These are phyloP conservation scores for Podospora tetraspora DNA, from an alignment of 495 filamentous ascomycete genomes.

Conservation along the genomic window DNA sequence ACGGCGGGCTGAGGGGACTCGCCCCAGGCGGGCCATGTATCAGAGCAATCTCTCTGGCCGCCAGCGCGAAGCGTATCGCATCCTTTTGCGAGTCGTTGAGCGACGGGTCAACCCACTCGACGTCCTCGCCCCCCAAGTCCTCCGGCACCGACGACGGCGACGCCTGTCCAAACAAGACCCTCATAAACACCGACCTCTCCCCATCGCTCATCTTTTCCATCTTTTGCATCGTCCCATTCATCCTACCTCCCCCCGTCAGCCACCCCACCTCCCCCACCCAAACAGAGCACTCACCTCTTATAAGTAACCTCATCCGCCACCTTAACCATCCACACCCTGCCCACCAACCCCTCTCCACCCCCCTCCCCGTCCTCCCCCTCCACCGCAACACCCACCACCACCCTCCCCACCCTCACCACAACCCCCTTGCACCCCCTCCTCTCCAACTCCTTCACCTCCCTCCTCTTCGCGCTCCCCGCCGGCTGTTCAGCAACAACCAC, in stretches of 20 bases:
- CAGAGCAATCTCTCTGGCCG: slow-evolving; percentile 75
- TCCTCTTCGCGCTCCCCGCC: slow-evolving; percentile 62
- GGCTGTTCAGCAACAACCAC: slow-evolving; percentile 75
- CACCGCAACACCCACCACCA: slow-evolving; percentile 66
- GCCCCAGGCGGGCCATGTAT: slow-evolving; percentile 92
- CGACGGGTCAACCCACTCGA: slow-evolving; percentile 70
- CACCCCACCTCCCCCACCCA: not conserved
- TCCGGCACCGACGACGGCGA: slow-evolving; percentile 51
- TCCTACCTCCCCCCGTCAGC: slow-evolving; percentile 43
- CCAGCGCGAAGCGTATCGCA: slow-evolving; percentile 83
- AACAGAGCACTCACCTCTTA: slow-evolving; percentile 51
- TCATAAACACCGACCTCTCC: slow-evolving; percentile 68
- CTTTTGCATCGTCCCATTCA: slow-evolving; percentile 83
- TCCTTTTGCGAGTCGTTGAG: slow-evolving; percentile 90
- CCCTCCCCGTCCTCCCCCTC: slow-evolving; percentile 54
- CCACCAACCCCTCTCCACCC: slow-evolving; percentile 58
- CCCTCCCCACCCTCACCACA: slow-evolving; percentile 60
- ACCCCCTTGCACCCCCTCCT: slow-evolving; percentile 71
- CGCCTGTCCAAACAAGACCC: slow-evolving; percentile 75
- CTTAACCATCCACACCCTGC: slow-evolving; percentile 71
- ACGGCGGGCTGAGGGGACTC: slow-evolving; percentile 19
- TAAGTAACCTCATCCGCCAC: slow-evolving; percentile 93
- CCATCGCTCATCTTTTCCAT: slow-evolving; percentile 65
- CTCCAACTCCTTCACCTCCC: slow-evolving; percentile 60
- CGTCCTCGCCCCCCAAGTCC: slow-evolving; percentile 36